These are phyloP conservation scores for Diaporthe ilicicola DNA, from an alignment of 2,329 filamentous ascomycete species.

Conservation along the genomic window DNA sequence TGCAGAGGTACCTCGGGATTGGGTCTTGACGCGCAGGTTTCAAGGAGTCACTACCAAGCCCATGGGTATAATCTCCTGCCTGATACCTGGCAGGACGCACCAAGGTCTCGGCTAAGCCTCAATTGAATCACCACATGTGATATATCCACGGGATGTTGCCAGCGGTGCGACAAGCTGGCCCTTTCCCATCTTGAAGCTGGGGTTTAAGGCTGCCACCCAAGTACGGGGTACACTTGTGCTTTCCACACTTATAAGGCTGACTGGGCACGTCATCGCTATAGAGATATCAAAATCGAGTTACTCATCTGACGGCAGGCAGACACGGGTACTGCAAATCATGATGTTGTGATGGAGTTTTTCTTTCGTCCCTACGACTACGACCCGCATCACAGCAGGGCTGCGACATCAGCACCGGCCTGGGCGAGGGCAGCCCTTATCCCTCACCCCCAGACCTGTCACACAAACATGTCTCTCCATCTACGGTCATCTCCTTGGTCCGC, in stretches of 20 bases:
- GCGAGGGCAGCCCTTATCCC: not conserved
- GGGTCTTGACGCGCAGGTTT: not conserved
- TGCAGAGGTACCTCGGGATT: too few species aligned
- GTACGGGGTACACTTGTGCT: not conserved
- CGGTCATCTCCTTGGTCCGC: not conserved
- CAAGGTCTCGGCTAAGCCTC: not conserved
- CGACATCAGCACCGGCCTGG: not conserved
- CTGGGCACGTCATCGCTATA: not conserved
- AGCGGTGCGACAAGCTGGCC: not conserved
- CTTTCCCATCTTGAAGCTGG: slow-evolving; percentile 2
- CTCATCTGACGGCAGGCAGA: not conserved
- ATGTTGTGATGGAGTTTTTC: not conserved
- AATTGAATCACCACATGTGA: not conserved
- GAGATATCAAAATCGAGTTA: not conserved
- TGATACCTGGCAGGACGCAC: not conserved
- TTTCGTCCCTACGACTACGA: not conserved
- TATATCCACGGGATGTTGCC: not conserved
- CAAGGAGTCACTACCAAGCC: not conserved
- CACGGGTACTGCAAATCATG: not conserved
- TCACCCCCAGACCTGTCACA: slow-evolving; percentile 5
- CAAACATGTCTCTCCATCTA: not conserved
- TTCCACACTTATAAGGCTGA: not conserved
- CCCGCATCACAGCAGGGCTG: not conserved
- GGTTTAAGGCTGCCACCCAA: not conserved
- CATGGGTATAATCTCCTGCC: not conserved